A percentile compares a stretch with the other conserved stretches of the same genome.
Evolutionary conservation across 257 asterid species (phyloP).

Genomic region (Solanum ossicruentum): DNA sequence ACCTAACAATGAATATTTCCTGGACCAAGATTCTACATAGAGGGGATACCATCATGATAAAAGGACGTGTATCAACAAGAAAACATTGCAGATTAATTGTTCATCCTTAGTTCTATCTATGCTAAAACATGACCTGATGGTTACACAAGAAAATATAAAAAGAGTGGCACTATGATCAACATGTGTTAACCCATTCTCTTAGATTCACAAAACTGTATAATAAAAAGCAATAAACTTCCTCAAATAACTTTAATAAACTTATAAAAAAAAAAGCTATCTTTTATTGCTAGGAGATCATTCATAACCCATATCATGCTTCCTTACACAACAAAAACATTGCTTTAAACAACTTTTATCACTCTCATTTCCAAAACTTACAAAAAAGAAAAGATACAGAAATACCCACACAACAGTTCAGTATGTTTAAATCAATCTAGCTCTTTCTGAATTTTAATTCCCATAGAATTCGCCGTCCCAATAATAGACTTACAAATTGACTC

Average conservation of each 20-base stretch:
- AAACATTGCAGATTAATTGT: background rate
- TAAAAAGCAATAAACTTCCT: background rate
- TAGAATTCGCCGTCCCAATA: slow-evolving; percentile 74
- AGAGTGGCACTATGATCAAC: background rate
- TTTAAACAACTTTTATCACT: background rate
- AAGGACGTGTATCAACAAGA: background rate
- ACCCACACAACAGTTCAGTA: background rate
- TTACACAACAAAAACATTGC: background rate
- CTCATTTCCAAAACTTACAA: background rate
- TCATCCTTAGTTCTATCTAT: background rate
- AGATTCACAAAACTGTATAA: background rate
- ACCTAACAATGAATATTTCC: background rate
- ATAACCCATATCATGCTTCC: background rate
- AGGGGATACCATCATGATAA: background rate
- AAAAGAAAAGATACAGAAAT: background rate
- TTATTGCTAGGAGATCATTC: background rate
- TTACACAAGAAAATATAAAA: background rate
- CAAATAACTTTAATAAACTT: background rate
- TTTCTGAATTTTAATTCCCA: slow-evolving; percentile 74
- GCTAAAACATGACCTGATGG: background rate
- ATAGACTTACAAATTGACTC: slow-evolving; percentile 70
- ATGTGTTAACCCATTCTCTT: background rate
- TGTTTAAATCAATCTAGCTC: slow-evolving; percentile 40
- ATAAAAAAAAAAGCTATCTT: background rate
- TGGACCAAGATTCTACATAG: background rate